phyloP scores from a whole-genome alignment of 148 eudicot species.

The Cornus florida region DNA sequence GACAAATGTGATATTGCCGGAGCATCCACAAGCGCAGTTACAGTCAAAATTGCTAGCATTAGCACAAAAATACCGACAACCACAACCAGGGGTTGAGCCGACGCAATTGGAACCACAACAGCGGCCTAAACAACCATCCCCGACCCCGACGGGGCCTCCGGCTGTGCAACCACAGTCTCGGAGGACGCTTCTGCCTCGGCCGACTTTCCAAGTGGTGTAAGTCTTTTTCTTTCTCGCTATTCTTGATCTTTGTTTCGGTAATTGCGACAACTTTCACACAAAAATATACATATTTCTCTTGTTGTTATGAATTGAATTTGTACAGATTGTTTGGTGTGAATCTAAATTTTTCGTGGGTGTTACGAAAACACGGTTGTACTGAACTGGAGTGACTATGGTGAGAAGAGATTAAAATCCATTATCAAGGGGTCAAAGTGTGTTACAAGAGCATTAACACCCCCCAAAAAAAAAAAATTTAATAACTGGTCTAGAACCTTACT shows the following conservation, averaged over 20 bases:
- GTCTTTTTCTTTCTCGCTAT: constrained; percentile 1
- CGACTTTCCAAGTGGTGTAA: constrained; percentile 25
- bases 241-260: not conserved
- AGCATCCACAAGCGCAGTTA: constrained; percentile 30
- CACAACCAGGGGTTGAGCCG: not conserved
- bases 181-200: not conserved
- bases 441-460: too few species aligned
- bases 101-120: not conserved
- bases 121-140: not conserved
- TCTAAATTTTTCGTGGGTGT: too few species aligned
- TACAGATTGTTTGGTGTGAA: too few species aligned
- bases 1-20: constrained; percentile 24
- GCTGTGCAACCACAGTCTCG: constrained; percentile 5
- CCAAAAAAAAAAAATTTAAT: too few species aligned
- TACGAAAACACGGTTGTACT: too few species aligned
- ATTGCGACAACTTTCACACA: too few species aligned
- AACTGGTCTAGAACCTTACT: too few species aligned
- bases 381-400: too few species aligned
- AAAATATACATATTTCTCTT: too few species aligned
- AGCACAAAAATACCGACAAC: constrained; percentile 6
- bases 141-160: not conserved
- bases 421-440: too few species aligned
- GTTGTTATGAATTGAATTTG: not conserved
- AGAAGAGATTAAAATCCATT: too few species aligned
- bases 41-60: constrained; percentile 24